phyloP scores from a whole-genome alignment of 345 rosid species.

The Noccaea bulbosa region DNA sequence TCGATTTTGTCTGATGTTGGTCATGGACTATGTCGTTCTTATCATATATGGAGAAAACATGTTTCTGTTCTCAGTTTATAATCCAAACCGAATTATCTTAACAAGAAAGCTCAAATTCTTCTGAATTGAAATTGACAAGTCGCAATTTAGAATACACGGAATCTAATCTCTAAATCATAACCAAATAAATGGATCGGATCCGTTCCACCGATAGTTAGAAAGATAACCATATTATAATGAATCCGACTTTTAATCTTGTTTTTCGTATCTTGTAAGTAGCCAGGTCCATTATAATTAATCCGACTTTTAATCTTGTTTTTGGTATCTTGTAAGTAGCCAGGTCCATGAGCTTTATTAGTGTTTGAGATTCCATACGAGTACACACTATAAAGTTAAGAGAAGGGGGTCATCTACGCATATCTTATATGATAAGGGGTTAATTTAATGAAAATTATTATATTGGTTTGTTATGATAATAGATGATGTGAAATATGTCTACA shows the following conservation, averaged over 20 bases:
- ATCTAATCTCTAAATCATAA: constrained; percentile 31
- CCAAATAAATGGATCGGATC: constrained; percentile 37
- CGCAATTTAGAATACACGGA: constrained; percentile 13
- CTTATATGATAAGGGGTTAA: neutral
- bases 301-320: constrained; percentile 26
- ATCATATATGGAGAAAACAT: neutral
- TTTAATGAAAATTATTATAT: neutral
- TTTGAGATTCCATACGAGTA: constrained; percentile 31
- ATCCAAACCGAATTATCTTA: neutral
- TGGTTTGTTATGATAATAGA: neutral
- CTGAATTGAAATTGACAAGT: constrained; percentile 32
- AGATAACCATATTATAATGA: constrained; percentile 38
- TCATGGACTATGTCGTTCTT: neutral
- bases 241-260: constrained; percentile 15
- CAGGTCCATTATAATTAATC: constrained; percentile 37
- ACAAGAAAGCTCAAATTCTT: constrained; percentile 16
- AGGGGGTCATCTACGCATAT: constrained; percentile 14
- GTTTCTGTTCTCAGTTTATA: too few species aligned
- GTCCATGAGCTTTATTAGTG: constrained; percentile 31
- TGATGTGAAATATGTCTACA: neutral
- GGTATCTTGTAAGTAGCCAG: constrained; percentile 5
- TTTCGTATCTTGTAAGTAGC: too few species aligned
- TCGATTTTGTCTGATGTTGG: constrained; percentile 3
- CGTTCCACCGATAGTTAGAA: constrained; percentile 29
- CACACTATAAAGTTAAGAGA: constrained; percentile 16